phyloP scores from a whole-genome alignment of 495 filamentous ascomycete genomes.

The Hypoxylon cercidicola region DNA sequence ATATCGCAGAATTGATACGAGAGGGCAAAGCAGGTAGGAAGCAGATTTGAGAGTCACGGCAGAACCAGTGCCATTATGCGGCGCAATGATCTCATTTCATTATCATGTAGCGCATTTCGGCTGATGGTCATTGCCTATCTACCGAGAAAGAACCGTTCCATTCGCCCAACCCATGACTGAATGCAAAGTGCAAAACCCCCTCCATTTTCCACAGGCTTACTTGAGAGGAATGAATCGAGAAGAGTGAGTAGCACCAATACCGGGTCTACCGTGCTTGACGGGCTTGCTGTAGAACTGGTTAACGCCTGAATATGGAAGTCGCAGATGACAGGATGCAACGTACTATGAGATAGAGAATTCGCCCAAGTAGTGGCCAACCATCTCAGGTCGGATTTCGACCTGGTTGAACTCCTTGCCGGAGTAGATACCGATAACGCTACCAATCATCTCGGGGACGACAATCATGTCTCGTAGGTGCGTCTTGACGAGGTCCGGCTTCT shows the following conservation, averaged over 20 bases:
- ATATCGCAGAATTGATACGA: background rate
- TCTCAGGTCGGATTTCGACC: constrained; percentile 99
- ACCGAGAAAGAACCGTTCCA: constrained; percentile 43
- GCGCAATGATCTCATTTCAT: constrained; percentile 42
- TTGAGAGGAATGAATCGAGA: constrained; percentile 67
- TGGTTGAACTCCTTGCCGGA: constrained; percentile 99
- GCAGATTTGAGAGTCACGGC: background rate
- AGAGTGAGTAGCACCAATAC: constrained; percentile 99
- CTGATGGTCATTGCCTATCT: constrained; percentile 44
- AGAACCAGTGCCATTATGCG: constrained; percentile 2
- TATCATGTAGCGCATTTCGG: constrained; percentile 39
- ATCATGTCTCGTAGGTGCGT: constrained; percentile 99
- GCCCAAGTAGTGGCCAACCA: constrained; percentile 99
- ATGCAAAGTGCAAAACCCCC: constrained; percentile 41
- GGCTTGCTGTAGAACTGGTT: constrained; percentile 79
- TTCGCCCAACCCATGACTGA: constrained; percentile 46
- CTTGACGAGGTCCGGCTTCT: constrained; percentile 97
- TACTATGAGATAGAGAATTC: constrained; percentile 99
- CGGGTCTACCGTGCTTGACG: constrained; percentile 99
- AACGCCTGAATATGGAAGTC: constrained; percentile 27
- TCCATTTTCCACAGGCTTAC: constrained; percentile 37
- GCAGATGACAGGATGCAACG: constrained; percentile 51
- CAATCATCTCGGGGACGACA: constrained; percentile 99
- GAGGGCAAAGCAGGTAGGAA: background rate
- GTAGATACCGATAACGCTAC: constrained; percentile 97